Evolutionary conservation across 371 early-diverging fungal species (phyloP).

Genomic region (Mucor circinelloides): DNA sequence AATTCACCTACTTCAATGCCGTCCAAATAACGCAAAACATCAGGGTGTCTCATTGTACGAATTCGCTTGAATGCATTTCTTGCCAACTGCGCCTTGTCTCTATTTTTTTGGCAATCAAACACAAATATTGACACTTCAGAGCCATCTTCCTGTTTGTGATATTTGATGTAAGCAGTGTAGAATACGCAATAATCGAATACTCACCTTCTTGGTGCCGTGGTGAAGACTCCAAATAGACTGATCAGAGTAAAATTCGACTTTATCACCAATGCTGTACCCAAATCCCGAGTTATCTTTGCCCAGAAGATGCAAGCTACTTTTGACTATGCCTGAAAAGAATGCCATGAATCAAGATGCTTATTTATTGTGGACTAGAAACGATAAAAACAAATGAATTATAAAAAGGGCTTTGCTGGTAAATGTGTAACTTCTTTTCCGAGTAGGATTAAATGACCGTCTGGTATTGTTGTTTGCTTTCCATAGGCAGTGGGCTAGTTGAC

Average conservation of each 20-base stretch:
- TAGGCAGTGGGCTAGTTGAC: not conserved
- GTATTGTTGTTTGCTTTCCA: not conserved
- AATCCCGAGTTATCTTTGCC: constrained; percentile 74
- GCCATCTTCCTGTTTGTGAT: constrained; percentile 61
- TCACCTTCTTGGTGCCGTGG: constrained; percentile 75
- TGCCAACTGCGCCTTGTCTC: constrained; percentile 76
- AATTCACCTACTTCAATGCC: constrained; percentile 72
- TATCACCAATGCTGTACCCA: constrained; percentile 77
- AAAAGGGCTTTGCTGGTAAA: not conserved
- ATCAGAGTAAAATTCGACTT: constrained; percentile 63
- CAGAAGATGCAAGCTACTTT: constrained; percentile 72
- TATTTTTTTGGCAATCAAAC: constrained; percentile 72
- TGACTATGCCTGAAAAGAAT: constrained; percentile 61
- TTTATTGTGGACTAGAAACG: not conserved
- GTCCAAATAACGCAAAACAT: constrained; percentile 81
- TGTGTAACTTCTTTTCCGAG: constrained; percentile 1
- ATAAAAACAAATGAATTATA: not conserved
- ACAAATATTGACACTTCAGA: constrained; percentile 85
- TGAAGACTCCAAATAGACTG: constrained; percentile 80
- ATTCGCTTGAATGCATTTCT: constrained; percentile 86
- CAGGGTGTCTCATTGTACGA: constrained; percentile 92
- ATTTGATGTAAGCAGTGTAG: not conserved
- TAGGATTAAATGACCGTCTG: not conserved
- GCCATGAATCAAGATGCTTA: constrained; percentile 32
- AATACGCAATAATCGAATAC: too few species aligned